Base-by-base conservation (phyloP, 1,284 basidiomycete species). In the Papiliotrema terrestris region DNA sequence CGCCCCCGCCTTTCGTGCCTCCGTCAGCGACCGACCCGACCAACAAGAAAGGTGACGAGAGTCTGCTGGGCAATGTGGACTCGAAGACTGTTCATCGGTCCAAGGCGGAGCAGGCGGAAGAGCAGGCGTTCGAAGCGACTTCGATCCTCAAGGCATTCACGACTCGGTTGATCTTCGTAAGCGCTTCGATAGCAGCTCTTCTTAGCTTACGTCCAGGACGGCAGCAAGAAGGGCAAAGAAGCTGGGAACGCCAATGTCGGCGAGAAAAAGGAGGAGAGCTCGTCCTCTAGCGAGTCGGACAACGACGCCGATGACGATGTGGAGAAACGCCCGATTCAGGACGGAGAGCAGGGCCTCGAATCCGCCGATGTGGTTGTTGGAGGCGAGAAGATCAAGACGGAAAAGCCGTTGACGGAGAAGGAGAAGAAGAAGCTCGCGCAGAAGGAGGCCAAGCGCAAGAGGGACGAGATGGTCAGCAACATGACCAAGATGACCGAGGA, bases 121-220 rank as follows among this genome's bases (percentile, higher is more conserved):
- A 77, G 58, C 78, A 78, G 58, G 75, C 75, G 2, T 79, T 76
- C 60, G 78, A 79, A 55, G 75, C 77, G 22, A 71, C 71, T 1
- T 71, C 70, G 23, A 62, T 73, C 37, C 43, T 75, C 4, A 72
- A 78, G 56, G 68, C 74, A 2, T 77, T 76, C 49, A 72, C 74
- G 1, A 69, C 76, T 11, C 58, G 68, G 11, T 58, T 78, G 32
- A 61, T 72, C 38, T 66, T 69, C 52, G 68, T 69, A 39, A 61
- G 68, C 45, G 19, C 29, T 22, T 26, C 17, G 26, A 4, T 11
- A 37, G 3, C n/a, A 35, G 22, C 19, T 15, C 17, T 2, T 23
- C 20, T 2, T 22, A 32, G n/a, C 51, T 55, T 2, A 48, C 14
- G 22, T 35, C 6, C 39, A 68, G 65, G 70, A 68, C 51, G 68